These are phyloP conservation scores for Sporothrix sp. DNA, from an alignment of 2,329 filamentous ascomycete species.

Conservation along the genomic window DNA sequence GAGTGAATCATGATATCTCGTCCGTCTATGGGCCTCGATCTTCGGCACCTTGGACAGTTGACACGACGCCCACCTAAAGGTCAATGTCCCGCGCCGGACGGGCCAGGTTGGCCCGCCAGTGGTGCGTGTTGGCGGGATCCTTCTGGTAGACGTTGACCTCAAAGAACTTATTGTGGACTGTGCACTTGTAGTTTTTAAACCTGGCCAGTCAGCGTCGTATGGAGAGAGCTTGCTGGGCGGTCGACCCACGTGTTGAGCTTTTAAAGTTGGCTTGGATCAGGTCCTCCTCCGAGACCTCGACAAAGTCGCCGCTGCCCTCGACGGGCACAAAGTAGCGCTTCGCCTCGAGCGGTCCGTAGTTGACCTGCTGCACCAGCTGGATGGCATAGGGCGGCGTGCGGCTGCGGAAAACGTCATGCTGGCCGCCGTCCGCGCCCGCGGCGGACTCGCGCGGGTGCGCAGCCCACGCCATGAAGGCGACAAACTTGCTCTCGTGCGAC, in stretches of 20 bases:
- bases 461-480: constrained; percentile 25
- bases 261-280: constrained; percentile 33
- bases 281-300: constrained; percentile 28
- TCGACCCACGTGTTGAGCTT: constrained; percentile 33
- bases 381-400: constrained; percentile 23
- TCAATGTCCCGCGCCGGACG: constrained; percentile 32
- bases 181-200: constrained; percentile 39
- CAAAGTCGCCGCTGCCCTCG: constrained; percentile 19
- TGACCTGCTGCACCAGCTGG: constrained; percentile 36
- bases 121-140: constrained; percentile 34
- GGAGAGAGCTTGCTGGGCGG: too few relatives aligned
- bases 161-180: constrained; percentile 35
- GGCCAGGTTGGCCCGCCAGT: constrained; percentile 35
- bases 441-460: constrained; percentile 18
- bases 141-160: constrained; percentile 41
- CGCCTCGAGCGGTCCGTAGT: constrained; percentile 34
- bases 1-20: too few relatives aligned
- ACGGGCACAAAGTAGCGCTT: constrained; percentile 32
- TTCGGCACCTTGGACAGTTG: too few relatives aligned
- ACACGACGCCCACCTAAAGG: too few relatives aligned
- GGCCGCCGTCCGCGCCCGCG: background rate
- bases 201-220: too few relatives aligned
- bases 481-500: constrained; percentile 22
- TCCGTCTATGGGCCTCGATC: too few relatives aligned
- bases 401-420: constrained; percentile 8